Evolutionary conservation across 345 rosid species (phyloP), one percentile per base, ranked within the genome.

Genomic region (Excoecaria cochinchinensis): DNA sequence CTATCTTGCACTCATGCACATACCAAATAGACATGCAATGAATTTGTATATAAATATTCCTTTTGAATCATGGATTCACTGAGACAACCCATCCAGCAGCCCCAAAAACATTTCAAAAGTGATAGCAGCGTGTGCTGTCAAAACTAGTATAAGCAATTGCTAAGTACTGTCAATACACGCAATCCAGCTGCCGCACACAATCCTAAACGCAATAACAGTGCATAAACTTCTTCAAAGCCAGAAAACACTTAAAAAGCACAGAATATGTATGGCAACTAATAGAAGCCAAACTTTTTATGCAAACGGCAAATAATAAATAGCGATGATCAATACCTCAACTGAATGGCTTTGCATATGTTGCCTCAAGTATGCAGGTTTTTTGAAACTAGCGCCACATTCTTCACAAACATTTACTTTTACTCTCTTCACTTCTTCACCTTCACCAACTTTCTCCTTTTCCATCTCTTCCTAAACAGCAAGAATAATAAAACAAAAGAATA

Each of bases 331-430:
- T 85, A 92, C 97, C 98, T 89, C 97, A 31, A 89, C 75, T 0
- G 90, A 93, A 81, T 93, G 99, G 46, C 96, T 87, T 72, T 82
- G 93, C 92, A 87, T 82, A 74, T 95, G 99, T 58, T 93, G 97
- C 76, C 81, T 88, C 82, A 95, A 83, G 75, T 93, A 82, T 53
- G 99, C 94, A 19, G 93, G 94, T 78, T 93, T 95, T 72, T 81
- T 93, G 62, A 95, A 95, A 60, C 81, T 76, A 48, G 88, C 90
- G 55, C 93, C 96, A 52, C 99, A 93, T 59, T 87, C 86, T 6
- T 82, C 63, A 61, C 97, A 95, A 48, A 81, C 79, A 71, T 85
- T 87, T 40, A 73, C 44, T 13, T 71, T 73, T 1, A 48, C 65
- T 61, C 51, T 81, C 4, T 21, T 73, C 6, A 22, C 82, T 74